Percentiles rank a stretch among this genome's conserved stretches.
phyloP scores from a whole-genome alignment of 164 flowering plant species.

The Vitis vinifera region ASM3070453v1 NC_081815.1:3160001-3160500 shows the following conservation, averaged over 20 bases:
- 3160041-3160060: neutral
- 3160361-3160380: neutral
- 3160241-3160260: conserved; percentile 68
- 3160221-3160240: conserved; percentile 69
- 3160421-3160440: conserved; percentile 98
- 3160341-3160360: neutral
- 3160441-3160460: conserved; percentile 97
- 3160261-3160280: conserved; percentile 83
- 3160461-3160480: conserved; percentile 79
- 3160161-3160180: conserved; percentile 79
- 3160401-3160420: conserved; percentile 86
- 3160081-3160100: conserved; percentile 90
- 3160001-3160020: neutral
- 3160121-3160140: conserved; percentile 69
- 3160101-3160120: conserved; percentile 69
- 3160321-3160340: neutral
- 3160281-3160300: conserved; percentile 23
- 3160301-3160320: conserved; percentile 7
- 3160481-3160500: conserved; percentile 10
- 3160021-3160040: neutral
- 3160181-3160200: conserved; percentile 35
- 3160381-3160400: conserved; percentile 54
- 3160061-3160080: conserved; percentile 44
- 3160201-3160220: conserved; percentile 31
- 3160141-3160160: conserved; percentile 90